Evolutionary conservation across 169 alveolate genomes (phyloP).

Genomic region (Plasmodium gonderi): DNA sequence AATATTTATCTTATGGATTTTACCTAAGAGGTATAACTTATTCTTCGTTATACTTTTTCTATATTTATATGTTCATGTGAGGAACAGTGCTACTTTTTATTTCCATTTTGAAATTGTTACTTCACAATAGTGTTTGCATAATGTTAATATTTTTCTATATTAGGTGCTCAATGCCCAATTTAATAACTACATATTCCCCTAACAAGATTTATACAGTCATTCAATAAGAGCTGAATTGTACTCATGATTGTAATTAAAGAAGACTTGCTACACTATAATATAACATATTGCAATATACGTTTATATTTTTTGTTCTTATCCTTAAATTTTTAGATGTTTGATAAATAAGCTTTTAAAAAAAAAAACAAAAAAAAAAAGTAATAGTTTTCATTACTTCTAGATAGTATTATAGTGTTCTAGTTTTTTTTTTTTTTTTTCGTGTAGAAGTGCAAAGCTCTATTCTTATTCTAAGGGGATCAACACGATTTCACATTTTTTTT

Average conservation of each 20-base stretch:
- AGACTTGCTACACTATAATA: not conserved
- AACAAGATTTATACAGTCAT: not conserved
- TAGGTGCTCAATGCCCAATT: not conserved
- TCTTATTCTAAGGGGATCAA: not conserved
- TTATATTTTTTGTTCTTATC: not conserved
- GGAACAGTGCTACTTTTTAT: too few species aligned
- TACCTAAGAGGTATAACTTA: too few species aligned
- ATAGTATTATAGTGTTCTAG: too few species aligned
- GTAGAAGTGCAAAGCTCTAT: not conserved
- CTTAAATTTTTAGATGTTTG: not conserved
- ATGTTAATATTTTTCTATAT: not conserved
- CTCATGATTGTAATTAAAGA: not conserved
- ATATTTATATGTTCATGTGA: too few species aligned
- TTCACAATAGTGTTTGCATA: not conserved
- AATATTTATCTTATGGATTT: too few species aligned
- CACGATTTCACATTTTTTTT: not conserved
- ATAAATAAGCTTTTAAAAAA: too few species aligned
- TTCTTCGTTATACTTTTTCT: too few species aligned
- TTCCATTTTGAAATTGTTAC: not conserved
- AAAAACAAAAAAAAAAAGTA: too few species aligned
- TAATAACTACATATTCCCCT: not conserved
- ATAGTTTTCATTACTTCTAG: too few species aligned
- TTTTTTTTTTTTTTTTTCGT: not conserved
- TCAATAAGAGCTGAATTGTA: not conserved
- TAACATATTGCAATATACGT: not conserved